Evolutionary conservation across 257 asterid species (phyloP).

Genomic region (Solanum peruvianum): DNA sequence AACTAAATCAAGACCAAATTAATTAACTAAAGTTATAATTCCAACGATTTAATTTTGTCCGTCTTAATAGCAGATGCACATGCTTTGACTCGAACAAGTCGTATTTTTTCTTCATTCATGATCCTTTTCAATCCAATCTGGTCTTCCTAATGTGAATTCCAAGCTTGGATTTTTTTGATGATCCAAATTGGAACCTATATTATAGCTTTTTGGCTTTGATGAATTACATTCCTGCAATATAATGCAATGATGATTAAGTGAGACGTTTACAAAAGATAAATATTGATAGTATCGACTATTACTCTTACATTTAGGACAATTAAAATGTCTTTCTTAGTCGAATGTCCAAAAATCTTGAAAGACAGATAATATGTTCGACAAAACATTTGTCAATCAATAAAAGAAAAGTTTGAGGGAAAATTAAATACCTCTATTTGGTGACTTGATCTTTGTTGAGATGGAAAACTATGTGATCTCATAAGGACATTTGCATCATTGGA

Average conservation of each 20-base stretch:
- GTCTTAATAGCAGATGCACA: neutral
- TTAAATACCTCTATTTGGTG: slow-evolving; percentile 37
- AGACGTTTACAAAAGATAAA: neutral
- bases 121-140: slow-evolving; percentile 28
- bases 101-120: slow-evolving; percentile 7
- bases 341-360: neutral
- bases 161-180: slow-evolving; percentile 27
- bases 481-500: slow-evolving; percentile 35
- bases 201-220: slow-evolving; percentile 14
- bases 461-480: slow-evolving; percentile 40
- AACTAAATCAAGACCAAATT: neutral
- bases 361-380: neutral
- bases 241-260: neutral
- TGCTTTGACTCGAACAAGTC: neutral
- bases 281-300: neutral
- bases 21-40: neutral
- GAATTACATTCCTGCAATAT: slow-evolving; percentile 32
- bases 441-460: slow-evolving; percentile 32
- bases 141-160: slow-evolving; percentile 23
- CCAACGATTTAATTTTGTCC: neutral
- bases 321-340: neutral
- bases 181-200: neutral
- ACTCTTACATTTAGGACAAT: neutral
- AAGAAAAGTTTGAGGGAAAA: neutral
- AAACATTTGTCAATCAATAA: neutral